These are phyloP conservation scores for Arctium minus DNA, from an alignment of 129 eudicot species.

Conservation along the genomic window DNA sequence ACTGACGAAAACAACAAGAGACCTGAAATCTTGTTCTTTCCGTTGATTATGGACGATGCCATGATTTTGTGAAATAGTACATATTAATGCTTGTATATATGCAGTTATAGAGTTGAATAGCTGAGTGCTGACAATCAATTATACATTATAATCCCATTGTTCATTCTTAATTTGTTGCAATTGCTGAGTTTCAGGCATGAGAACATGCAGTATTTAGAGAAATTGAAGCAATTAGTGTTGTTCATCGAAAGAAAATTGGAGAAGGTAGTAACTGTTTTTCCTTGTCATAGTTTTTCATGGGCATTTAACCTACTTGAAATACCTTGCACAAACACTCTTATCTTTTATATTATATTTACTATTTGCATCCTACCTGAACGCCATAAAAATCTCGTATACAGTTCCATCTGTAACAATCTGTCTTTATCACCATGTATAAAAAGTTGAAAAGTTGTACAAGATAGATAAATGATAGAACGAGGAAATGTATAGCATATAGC, in stretches of 20 bases:
- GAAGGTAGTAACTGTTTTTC: conserved; percentile 47
- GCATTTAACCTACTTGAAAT: neutral
- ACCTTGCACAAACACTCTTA: neutral
- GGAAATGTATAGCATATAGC: too few relatives aligned
- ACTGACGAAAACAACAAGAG: neutral
- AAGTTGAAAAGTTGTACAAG: neutral
- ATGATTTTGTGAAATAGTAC: neutral
- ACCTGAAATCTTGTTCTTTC: neutral
- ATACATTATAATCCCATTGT: neutral
- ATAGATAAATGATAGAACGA: too few relatives aligned
- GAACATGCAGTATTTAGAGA: conserved; percentile 82
- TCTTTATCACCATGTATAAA: neutral
- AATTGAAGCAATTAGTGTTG: conserved; percentile 76
- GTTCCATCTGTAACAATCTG: neutral
- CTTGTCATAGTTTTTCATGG: conserved; percentile 1
- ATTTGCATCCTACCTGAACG: neutral
- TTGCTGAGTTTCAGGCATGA: conserved; percentile 75
- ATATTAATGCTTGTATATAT: neutral
- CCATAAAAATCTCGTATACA: neutral
- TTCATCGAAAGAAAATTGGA: conserved; percentile 90
- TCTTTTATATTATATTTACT: neutral
- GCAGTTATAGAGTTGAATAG: conserved; percentile 4
- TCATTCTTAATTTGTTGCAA: conserved; percentile 9
- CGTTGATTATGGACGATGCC: neutral
- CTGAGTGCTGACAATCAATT: neutral